Evolutionary conservation across 2,329 filamentous ascomycete species (phyloP), one percentile per base, ranked within the genome.

Genomic region (Fusarium sp.): DNA sequence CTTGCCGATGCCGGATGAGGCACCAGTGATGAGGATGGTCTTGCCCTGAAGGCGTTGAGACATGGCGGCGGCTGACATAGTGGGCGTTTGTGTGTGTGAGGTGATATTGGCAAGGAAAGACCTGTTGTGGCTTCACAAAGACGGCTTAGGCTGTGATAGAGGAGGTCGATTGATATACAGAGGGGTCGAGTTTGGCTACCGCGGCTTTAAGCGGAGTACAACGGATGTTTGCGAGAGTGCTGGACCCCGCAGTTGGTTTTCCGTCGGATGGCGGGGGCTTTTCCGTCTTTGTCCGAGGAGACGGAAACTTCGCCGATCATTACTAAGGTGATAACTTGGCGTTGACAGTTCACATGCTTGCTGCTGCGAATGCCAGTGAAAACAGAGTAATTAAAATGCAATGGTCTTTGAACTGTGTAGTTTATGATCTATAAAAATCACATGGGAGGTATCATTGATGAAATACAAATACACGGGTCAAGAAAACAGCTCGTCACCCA

Each of bases 1-100:
- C 60, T 87, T 88, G 12, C 96, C 96, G 79, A 99, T 98, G 61
- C 96, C 96, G 6, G 94, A 96, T 1, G 92, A 96, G 18, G 95
- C 96, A 60, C 96, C 96, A 3, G 96, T 98, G 65, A 99, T 89
- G 56, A 98, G 82, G 59, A 98, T 86, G 2, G 94, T 98, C 84
- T 98, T 98, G 88, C 94, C 94, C 76, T 92, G 88, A 57, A 98
- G 93, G 84, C 95, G 94, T 80, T 94, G 92, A 68, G 87, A 87
- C 82, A 92, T 90, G 77, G 92, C 89, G 77, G 92, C 89, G 18
- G 86, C 81, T 36, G 82, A 75, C 85, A 87, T 86, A 58, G 76
- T 81, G 74, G 37, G 72, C 70, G 46, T 27, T 13, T 48, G 31
- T 51, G 18, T 51, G 18, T n/a, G 37, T 37, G 28, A 28, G 39